Evolutionary conservation across 2,329 filamentous ascomycete species (phyloP).

Genomic region (Aspergillus fructus): DNA sequence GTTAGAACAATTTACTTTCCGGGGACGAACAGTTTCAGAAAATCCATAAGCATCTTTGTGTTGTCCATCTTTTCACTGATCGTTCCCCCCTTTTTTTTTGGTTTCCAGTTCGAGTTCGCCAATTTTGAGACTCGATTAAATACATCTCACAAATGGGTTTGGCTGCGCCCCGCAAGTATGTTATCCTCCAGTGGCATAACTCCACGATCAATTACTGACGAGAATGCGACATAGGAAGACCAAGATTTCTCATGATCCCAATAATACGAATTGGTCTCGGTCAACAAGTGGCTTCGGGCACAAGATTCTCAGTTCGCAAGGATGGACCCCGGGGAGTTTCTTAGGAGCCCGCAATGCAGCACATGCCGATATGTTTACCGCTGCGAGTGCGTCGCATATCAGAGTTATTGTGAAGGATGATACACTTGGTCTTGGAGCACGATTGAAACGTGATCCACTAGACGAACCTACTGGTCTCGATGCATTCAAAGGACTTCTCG

Average conservation of each 20-base stretch:
- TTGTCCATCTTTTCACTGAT: not conserved
- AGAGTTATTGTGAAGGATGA: conserved; percentile 85
- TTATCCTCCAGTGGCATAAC: not conserved
- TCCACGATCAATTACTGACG: not conserved
- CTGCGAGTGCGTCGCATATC: conserved; percentile 81
- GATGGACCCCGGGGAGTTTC: conserved; percentile 83
- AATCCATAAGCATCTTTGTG: not conserved
- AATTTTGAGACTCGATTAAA: not conserved
- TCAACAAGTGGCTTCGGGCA: conserved; percentile 83
- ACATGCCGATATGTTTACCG: conserved; percentile 74
- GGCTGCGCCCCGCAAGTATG: conserved; percentile 66
- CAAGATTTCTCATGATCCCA: conserved; percentile 87
- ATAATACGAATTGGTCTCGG: conserved; percentile 90
- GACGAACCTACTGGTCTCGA: conserved; percentile 79
- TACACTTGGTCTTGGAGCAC: conserved; percentile 83
- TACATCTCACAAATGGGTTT: conserved; percentile 60
- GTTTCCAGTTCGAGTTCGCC: not conserved
- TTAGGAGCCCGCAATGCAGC: conserved; percentile 75
- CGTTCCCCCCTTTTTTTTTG: too few relatives aligned
- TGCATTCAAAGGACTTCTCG: conserved; percentile 81
- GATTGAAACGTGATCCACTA: conserved; percentile 64
- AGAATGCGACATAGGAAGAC: conserved; percentile 46
- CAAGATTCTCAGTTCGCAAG: conserved; percentile 81
- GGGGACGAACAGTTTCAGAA: not conserved
- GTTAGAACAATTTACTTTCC: not conserved